Percentiles rank a stretch among this genome's conserved stretches.
Evolutionary conservation across 1,284 basidiomycete genomes (phyloP).

Genomic region (Ceratobasidium sp.): DNA sequence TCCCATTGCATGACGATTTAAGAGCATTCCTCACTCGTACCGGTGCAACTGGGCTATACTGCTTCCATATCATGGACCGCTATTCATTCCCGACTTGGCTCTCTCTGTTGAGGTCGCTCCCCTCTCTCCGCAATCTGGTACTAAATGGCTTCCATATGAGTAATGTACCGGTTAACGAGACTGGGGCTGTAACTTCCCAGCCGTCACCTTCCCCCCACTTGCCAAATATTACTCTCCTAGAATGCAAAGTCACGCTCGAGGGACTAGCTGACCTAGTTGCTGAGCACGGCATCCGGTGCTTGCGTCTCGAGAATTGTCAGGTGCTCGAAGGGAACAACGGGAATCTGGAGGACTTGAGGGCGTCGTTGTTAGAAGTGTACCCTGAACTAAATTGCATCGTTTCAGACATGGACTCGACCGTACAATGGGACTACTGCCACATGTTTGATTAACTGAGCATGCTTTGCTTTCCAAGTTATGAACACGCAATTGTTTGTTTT

Average conservation of each 20-base stretch:
- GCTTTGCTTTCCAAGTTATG: too few relatives aligned
- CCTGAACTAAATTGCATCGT: background rate
- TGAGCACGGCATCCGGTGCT: background rate
- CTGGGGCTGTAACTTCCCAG: too few relatives aligned
- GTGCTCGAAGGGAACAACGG: too few relatives aligned
- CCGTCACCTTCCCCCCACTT: too few relatives aligned
- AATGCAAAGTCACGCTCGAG: background rate
- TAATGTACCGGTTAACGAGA: background rate
- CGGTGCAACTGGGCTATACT: background rate
- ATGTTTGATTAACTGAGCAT: background rate
- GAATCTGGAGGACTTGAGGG: too few relatives aligned
- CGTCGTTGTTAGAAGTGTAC: too few relatives aligned
- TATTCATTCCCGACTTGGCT: background rate
- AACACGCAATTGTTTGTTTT: too few relatives aligned
- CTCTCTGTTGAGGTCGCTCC: background rate
- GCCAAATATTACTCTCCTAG: background rate
- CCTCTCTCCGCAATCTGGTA: background rate
- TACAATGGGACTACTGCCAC: background rate
- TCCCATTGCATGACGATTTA: background rate
- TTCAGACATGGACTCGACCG: background rate
- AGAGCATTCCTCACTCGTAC: background rate
- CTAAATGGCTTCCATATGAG: background rate
- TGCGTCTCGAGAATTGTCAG: background rate
- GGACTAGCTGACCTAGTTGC: background rate
- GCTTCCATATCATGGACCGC: background rate